Conservation (phyloP, 352 stramenopile species). For the Sclerospora graminicola region DNA sequence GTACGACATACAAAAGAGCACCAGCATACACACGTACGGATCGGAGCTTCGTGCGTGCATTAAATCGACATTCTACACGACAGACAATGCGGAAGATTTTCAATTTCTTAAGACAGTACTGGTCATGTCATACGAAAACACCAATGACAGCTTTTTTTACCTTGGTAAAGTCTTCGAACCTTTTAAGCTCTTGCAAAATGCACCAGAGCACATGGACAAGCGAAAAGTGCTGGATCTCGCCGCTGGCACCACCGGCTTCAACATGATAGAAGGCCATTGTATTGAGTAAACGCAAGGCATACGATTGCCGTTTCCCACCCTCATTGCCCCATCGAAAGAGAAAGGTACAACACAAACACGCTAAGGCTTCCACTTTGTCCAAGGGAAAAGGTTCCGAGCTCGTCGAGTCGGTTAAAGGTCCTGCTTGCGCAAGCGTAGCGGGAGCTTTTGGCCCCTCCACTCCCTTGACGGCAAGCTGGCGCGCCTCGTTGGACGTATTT, state of each 20-base stretch:
- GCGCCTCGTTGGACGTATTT: conserved; percentile 33
- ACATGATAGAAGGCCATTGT: conserved; percentile 46
- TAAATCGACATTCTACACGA: conserved; percentile 31
- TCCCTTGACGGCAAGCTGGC: conserved; percentile 21
- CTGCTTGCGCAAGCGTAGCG: conserved; percentile 1
- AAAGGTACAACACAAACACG: conserved; percentile 37
- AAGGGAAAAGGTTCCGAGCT: conserved; percentile 30
- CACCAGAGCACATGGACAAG: conserved; percentile 51
- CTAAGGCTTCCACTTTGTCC: conserved; percentile 33
- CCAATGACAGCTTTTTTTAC: conserved; percentile 21
- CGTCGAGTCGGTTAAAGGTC: conserved; percentile 9
- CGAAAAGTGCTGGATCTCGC: conserved; percentile 11
- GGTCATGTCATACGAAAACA: neutral
- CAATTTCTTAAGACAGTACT: too few species aligned
- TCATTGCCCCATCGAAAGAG: conserved; percentile 45
- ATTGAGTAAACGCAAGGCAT: conserved; percentile 47
- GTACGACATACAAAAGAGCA: conserved; percentile 50
- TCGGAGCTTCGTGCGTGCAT: conserved; percentile 28
- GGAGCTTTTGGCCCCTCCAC: conserved; percentile 1
- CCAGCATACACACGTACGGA: conserved; percentile 35
- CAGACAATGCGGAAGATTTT: too few species aligned
- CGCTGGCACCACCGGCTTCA: conserved; percentile 6
- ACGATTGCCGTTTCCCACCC: conserved; percentile 26
- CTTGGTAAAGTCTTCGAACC: conserved; percentile 43
- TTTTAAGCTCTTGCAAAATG: conserved; percentile 41